Evolutionary conservation across 2,329 filamentous ascomycete species (phyloP), one percentile per base, ranked within the genome.

Genomic region (Aureobasidium sp.): DNA sequence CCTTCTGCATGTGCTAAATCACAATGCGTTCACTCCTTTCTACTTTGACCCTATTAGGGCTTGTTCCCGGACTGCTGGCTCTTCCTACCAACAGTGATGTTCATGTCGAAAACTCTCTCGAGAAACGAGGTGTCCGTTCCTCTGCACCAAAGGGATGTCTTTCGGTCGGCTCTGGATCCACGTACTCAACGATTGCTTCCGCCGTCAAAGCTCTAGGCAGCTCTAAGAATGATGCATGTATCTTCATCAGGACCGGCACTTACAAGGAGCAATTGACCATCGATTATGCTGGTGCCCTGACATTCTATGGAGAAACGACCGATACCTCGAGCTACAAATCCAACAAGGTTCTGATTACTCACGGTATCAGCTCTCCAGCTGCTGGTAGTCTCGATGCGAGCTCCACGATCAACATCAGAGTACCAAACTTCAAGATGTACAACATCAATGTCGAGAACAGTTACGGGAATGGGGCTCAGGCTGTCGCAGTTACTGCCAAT

Each of bases 371-470:
- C 44, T 47, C 44, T 30, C 27, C 44, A 27, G 44, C 44, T 27
- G 44, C 44, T 25, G 44, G 44, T 25, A 47, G 44, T 15, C 44
- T 47, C 8, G 44, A 47, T 47, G 27, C 21, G 16, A 47, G 44
- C 44, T 47, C 44, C 10, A 47, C 44, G 4, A 47, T 47, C 8
- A 47, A 47, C 44, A 30, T 47, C 5, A 47, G 13, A 47, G 21
- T 25, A 47, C 21, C 10, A 13, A 47, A 47, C 2, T 47, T 47
- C 44, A 47, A 30, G 44, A 47, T 47, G 27, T 69, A 69, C 63
- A 69, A 69, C 48, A 66, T 69, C 62, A 68, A 69, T 52, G 67
- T 72, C 47, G 57, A 62, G 50, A 73, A 72, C 63, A 69, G 68
- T 10, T 71, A 65, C 52, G 62, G 64, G 13, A 66, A 66, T 29